Evolutionary conservation across 2,329 filamentous ascomycete species (phyloP), one percentile per base, ranked within the genome.

Genomic region (Cladophialophora psammophila): DNA sequence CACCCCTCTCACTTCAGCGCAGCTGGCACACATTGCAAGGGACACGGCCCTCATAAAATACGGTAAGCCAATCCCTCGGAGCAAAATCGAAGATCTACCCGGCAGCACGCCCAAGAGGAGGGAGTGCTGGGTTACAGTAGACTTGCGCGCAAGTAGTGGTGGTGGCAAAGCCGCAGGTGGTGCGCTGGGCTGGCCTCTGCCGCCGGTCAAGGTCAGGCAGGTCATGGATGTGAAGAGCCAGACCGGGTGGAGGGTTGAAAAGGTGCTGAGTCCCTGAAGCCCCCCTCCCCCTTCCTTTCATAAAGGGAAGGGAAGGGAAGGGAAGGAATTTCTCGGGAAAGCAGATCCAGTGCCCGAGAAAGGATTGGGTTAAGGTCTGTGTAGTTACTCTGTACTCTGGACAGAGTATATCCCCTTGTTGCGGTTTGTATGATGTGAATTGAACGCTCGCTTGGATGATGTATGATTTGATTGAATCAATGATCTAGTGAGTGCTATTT

Each of bases 1-100:
- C 20, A 94, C 93, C 2, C 88, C 94, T 34, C 83, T 96, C 6
- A 91, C 88, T 15, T 90, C 88, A 1, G 85, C 86, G 2, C 91
- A 96, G 76, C 84, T 99, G 5, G 87, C 91, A 3, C 88, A 87
- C 1, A 83, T 98, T 63, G 92, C 93, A 5, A 90, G 93, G 76
- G 92, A 91, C 0, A 98, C 95, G 12, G 92, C 93, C 57, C 81
- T 99, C 62, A 78, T 98, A 26, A 87, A 87, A 42, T 93, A 94
- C 72, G 92, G 93, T 3, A 98, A 98, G 81, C 94, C 95, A 0
- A 89, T 97, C 76, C 95, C 95, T 73, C 94, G 95, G 82, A 86
- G 91, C 13, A 94, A 96, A 82, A 86, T 92, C 18, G 83, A 85
- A 69, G 78, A 80, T 48, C 79, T 82, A 56, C 80, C 78, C 10